phyloP scores from a whole-genome alignment of 139 green algal species.

The Pycnococcus provasolii region DNA sequence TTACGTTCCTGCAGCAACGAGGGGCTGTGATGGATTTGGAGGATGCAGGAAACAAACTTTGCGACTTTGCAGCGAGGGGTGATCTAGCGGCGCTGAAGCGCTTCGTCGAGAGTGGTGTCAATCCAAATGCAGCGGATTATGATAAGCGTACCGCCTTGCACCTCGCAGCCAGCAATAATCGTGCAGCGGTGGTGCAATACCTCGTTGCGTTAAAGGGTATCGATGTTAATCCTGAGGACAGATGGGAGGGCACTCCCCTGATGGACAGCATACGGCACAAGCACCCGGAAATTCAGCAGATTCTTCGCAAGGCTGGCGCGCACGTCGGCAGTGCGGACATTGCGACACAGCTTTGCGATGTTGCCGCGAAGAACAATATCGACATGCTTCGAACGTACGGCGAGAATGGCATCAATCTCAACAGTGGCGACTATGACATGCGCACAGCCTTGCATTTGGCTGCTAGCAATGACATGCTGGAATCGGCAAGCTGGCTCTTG shows the following conservation, averaged over 20 bases:
- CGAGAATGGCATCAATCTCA: not conserved
- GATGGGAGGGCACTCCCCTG: not conserved
- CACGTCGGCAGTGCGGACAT: not conserved
- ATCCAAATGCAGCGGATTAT: slow-evolving; percentile 38
- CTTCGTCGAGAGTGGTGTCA: slow-evolving; percentile 34
- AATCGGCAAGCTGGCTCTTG: not conserved
- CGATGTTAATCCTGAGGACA: not conserved
- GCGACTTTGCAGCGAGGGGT: not conserved
- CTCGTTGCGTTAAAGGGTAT: not conserved
- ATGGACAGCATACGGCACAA: not conserved
- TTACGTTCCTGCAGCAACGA: not conserved
- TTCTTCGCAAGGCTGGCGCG: not conserved
- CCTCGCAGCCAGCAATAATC: slow-evolving; percentile 28
- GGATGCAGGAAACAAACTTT: not conserved
- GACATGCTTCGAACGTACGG: not conserved
- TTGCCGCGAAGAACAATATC: not conserved
- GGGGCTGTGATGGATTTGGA: not conserved
- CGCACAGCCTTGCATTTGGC: not conserved
- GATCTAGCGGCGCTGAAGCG: slow-evolving; percentile 13
- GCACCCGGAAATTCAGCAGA: not conserved
- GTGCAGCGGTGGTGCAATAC: slow-evolving; percentile 8
- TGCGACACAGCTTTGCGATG: not conserved
- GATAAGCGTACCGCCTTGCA: slow-evolving; percentile 41
- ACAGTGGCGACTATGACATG: not conserved
- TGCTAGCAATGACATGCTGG: not conserved